Percentiles rank a stretch among this genome's conserved stretches.
Conservation (phyloP, 192 early-diverging fungal species). For the Podila clonocystis region DNA sequence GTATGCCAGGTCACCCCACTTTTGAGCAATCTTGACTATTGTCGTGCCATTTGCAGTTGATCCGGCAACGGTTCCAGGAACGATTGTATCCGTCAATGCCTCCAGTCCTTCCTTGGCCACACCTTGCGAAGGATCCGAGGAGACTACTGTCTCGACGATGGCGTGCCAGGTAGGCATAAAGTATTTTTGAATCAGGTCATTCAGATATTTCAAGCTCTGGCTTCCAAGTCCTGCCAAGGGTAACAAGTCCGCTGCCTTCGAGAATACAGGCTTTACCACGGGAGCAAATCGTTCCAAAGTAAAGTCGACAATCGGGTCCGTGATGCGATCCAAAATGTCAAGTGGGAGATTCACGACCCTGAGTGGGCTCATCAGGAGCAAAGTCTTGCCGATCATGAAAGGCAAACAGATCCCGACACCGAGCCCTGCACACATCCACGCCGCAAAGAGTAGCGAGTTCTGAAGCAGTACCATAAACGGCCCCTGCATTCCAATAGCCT, state of each 20-base stretch:
- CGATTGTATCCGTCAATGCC: background rate
- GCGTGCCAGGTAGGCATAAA: no score
- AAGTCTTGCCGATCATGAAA: slow-evolving; percentile 69
- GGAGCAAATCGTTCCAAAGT: slow-evolving; percentile 30
- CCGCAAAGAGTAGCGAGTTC: slow-evolving; percentile 82
- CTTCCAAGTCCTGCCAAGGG: background rate
- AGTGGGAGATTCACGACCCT: slow-evolving; percentile 19
- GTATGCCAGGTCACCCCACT: slow-evolving; percentile 59
- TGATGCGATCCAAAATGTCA: slow-evolving; percentile 25
- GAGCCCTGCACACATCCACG: slow-evolving; percentile 83
- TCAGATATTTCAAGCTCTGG: no score
- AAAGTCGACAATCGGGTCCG: slow-evolving; percentile 34
- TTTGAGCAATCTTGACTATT: slow-evolving; percentile 17
- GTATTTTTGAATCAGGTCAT: no score
- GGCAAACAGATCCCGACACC: slow-evolving; percentile 84
- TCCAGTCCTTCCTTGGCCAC: background rate
- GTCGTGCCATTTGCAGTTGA: background rate
- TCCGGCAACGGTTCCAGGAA: background rate
- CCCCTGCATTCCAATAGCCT: slow-evolving; percentile 92
- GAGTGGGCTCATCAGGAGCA: slow-evolving; percentile 49
- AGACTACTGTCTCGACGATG: no score
- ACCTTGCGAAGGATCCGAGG: no score
- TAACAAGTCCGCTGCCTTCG: background rate
- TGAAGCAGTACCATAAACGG: slow-evolving; percentile 81
- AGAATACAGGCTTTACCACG: background rate